Evolutionary conservation across 306 rosid genomes (phyloP), one percentile per base, ranked within the genome.

Genomic region (Cercis canadensis): DNA sequence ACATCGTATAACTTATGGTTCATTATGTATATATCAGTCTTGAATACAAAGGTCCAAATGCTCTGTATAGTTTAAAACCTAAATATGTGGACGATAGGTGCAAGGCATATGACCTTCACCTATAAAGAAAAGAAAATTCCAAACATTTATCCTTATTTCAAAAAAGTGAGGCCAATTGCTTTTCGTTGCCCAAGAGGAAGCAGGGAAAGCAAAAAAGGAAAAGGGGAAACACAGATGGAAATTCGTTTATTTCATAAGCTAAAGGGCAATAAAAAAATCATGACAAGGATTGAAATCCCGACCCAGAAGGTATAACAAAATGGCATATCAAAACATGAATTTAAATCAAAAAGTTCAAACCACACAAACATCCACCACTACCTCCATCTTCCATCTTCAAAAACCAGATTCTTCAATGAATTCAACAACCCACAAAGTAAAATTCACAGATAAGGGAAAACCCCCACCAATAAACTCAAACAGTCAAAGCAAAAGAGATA

Each of bases 371-470:
- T 37, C n/a, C 54, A 31, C 62, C 29, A 53, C 40, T 24, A 11
- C 32, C n/a, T n/a, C n/a, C n/a, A n/a, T n/a, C n/a, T 53, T 60
- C 21, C 21, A 6, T 54, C 11, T 66, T 39, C 14, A 14, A 3
- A 68, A 43, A 16, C 6, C 57, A 56, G 41, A 17, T 8, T 52
- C n/a, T 17, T 5, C 11, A 21, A 51, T 55, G 43, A 77, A 43
- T 60, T 69, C 11, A 69, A 60, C 21, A 44, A 37, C 69, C 62
- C 69, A 72, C 37, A 41, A 62, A 32, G 56, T 9, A 19, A 11
- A 21, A 45, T 13, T 57, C 60, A 73, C 52, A n/a, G n/a, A n/a
- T n/a, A n/a, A n/a, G n/a, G n/a, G n/a, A n/a, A n/a, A n/a, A n/a
- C n/a, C n/a, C n/a, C n/a, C n/a, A n/a, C n/a, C n/a, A n/a, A n/a